Base-by-base conservation (phyloP, 2,329 filamentous ascomycete genomes). In the Sphaerulina musiva region DNA sequence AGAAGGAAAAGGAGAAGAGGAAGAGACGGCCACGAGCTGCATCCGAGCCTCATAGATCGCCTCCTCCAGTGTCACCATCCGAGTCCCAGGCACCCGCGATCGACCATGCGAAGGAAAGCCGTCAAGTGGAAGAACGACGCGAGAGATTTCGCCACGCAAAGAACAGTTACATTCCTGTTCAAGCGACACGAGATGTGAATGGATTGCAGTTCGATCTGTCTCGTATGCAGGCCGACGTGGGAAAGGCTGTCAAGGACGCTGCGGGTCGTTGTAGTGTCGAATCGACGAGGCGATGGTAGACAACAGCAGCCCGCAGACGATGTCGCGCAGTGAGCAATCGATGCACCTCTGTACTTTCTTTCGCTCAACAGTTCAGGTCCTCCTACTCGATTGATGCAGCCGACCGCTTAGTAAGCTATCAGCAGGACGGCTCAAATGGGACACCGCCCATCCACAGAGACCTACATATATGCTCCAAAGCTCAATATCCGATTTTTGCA, bases 121-220 rank as follows among this genome's bases (percentile, higher is more conserved):
- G 26, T 12, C 8, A 34, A 11, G 42, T 20, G 23, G 40, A 46
- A n/a, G 11, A 51, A 31, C 41, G 42, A 44, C 48, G 48, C 29
- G 42, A 46, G 42, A 17, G 32, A 6, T 51, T 51, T 14, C 48
- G 41, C 46, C 31, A 31, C 31, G 41, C 48, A 20, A 51, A 51
- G 34, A 44, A 23, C 5, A 46, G 41, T 12, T 51, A 51, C 32
- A 7, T 45, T 26, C 41, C 48, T 12, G n/a, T 42, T 4, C 40
- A 46, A 12, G 14, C 32, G 10, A 17, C 34, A 10, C 48, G 17
- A 2, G 34, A n/a, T 36, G 39, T 23, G 9, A 42, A 51, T 14
- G 29, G 23, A 14, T 11, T 51, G 48, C 42, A 38, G 11, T 51
- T 51, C 42, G 42, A 51, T 9, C 41, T 39, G 29, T 29, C 39